Percentiles rank a stretch among this genome's conserved stretches.
phyloP scores from a whole-genome alignment of 371 early-diverging fungal genomes.

The Synchytrium microbalum region DNA sequence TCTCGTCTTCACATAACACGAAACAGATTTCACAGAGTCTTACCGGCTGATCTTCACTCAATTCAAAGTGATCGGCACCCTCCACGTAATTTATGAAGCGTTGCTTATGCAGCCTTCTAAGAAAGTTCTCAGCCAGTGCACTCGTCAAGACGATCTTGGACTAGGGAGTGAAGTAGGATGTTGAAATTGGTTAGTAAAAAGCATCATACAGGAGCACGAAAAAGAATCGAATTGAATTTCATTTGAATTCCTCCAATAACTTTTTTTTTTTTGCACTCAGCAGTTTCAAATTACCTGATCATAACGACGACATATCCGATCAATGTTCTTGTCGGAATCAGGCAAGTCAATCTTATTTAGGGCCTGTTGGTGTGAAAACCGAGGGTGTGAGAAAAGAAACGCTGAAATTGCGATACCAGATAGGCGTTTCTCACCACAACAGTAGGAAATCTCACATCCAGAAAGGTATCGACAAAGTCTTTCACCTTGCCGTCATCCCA shows the following conservation, averaged over 20 bases:
- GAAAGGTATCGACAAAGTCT: constrained; percentile 53
- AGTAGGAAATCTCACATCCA: constrained; percentile 72
- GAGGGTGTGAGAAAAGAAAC: neutral
- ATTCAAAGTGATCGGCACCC: constrained; percentile 58
- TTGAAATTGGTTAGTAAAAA: neutral
- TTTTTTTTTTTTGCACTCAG: neutral
- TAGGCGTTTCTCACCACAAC: constrained; percentile 44
- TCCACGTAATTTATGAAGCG: constrained; percentile 54
- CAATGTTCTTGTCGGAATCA: constrained; percentile 70
- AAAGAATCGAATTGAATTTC: neutral
- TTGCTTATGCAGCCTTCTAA: constrained; percentile 62
- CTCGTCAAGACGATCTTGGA: constrained; percentile 58
- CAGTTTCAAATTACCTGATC: constrained; percentile 46
- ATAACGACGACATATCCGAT: constrained; percentile 62
- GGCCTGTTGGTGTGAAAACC: constrained; percentile 32
- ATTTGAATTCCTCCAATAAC: neutral
- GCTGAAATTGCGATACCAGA: neutral
- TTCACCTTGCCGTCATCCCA: constrained; percentile 56
- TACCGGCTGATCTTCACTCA: constrained; percentile 36
- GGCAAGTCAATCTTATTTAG: constrained; percentile 78
- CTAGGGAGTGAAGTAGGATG: constrained; percentile 8
- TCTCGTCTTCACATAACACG: neutral
- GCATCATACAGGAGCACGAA: neutral
- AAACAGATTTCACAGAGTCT: constrained; percentile 18
- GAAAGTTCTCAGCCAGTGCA: constrained; percentile 68